Conservation (phyloP, 2,329 filamentous ascomycete genomes). For the Phyllosticta citrichinensis region DNA sequence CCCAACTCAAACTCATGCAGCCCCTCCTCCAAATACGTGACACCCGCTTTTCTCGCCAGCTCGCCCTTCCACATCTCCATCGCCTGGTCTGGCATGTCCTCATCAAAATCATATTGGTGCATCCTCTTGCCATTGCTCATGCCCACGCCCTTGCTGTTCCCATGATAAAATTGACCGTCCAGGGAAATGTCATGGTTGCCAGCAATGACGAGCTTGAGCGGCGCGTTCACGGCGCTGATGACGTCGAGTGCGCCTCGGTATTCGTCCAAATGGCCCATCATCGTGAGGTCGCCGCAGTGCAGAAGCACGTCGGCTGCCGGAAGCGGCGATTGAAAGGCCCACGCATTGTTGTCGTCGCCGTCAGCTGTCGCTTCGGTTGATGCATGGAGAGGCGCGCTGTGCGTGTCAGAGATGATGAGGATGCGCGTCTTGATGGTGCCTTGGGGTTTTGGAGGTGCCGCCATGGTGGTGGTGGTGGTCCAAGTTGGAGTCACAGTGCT, state of each 20-base stretch:
- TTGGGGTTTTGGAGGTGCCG: background rate
- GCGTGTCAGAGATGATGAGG: conserved; percentile 37
- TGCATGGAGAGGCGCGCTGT: conserved; percentile 16
- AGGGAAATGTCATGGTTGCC: conserved; percentile 54
- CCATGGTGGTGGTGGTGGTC: background rate
- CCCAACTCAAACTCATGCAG: conserved; percentile 35
- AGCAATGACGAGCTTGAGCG: conserved; percentile 52
- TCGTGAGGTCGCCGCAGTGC: conserved; percentile 51
- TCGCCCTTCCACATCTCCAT: conserved; percentile 38
- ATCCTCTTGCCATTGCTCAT: conserved; percentile 18
- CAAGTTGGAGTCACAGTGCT: background rate
- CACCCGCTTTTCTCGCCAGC: conserved; percentile 35
- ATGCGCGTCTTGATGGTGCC: conserved; percentile 29
- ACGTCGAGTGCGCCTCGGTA: conserved; percentile 39
- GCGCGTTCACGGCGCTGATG: conserved; percentile 40
- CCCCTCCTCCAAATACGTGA: conserved; percentile 49
- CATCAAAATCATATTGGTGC: conserved; percentile 18
- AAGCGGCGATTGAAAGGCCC: conserved; percentile 30
- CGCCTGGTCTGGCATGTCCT: conserved; percentile 13
- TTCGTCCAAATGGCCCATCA: conserved; percentile 37
- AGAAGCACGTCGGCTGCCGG: conserved; percentile 44
- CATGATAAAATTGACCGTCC: conserved; percentile 40
- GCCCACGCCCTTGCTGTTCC: background rate
- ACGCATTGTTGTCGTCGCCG: background rate
- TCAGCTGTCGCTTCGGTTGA: background rate